A percentile compares a stretch with the other conserved stretches of the same genome.
Evolutionary conservation across 2,329 filamentous ascomycete genomes (phyloP).

Genomic region (Pezicula carpinea): DNA sequence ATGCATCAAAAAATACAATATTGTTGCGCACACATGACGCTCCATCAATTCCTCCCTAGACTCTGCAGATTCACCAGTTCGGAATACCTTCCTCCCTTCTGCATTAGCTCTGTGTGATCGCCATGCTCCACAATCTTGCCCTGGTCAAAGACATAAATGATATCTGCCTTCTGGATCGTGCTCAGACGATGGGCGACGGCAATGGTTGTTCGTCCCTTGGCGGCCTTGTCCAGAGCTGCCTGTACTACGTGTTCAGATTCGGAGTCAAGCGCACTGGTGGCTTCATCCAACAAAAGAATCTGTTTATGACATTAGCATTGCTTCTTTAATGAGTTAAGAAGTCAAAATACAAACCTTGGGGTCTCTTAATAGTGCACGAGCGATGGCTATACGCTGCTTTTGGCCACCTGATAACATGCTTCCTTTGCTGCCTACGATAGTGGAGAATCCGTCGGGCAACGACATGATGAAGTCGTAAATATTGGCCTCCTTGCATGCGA

Average conservation of each 20-base stretch:
- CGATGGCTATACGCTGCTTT: conserved; percentile 89
- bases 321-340: too few species aligned
- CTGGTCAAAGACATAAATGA: conserved; percentile 95
- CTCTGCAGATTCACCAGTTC: conserved; percentile 80
- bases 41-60: conserved; percentile 50
- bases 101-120: conserved; percentile 70
- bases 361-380: conserved; percentile 83
- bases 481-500: conserved; percentile 84
- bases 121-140: conserved; percentile 82
- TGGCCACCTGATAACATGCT: conserved; percentile 83
- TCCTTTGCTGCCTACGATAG: conserved; percentile 82
- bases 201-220: conserved; percentile 83
- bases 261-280: conserved; percentile 71
- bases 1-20: conserved; percentile 4
- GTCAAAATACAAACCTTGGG: conserved; percentile 48
- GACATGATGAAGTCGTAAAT: conserved; percentile 90
- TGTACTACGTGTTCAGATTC: conserved; percentile 79
- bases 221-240: conserved; percentile 73
- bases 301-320: too few species aligned
- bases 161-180: conserved; percentile 90
- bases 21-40: background rate
- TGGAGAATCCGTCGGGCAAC: conserved; percentile 80
- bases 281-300: conserved; percentile 79
- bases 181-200: conserved; percentile 88
- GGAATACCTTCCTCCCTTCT: conserved; percentile 65